Evolutionary conservation across 2,329 filamentous ascomycete species (phyloP).

Genomic region (Triangularia setosa): DNA sequence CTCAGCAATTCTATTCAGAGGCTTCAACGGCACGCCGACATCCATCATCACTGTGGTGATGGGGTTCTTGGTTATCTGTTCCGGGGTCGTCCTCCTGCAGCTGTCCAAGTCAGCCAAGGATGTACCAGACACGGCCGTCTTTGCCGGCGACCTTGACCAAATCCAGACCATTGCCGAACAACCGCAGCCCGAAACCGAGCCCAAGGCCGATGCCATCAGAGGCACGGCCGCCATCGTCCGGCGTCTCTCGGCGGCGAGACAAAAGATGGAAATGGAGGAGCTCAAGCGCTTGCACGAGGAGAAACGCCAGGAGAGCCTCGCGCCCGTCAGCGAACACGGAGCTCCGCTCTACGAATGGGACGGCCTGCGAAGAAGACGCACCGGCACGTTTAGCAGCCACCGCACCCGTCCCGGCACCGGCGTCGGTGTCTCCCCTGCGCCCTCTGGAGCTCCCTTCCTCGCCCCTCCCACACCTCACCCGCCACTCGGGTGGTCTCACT

Average conservation of each 20-base stretch:
- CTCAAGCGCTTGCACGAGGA: constrained; percentile 75
- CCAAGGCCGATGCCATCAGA: constrained; percentile 92
- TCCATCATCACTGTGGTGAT: constrained; percentile 86
- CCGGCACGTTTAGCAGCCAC: constrained; percentile 38
- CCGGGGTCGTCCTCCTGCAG: constrained; percentile 86
- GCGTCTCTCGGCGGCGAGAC: constrained; percentile 69
- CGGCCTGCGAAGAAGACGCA: constrained; percentile 69
- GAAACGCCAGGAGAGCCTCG: constrained; percentile 64
- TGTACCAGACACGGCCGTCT: constrained; percentile 87
- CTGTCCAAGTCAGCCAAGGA: constrained; percentile 98
- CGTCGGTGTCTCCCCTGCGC: constrained; percentile 20
- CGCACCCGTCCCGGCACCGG: constrained; percentile 36
- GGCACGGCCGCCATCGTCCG: constrained; percentile 85
- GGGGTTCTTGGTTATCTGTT: constrained; percentile 90
- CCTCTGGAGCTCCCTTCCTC: constrained; percentile 30
- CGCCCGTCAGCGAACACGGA: constrained; percentile 74
- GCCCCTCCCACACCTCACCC: constrained; percentile 53
- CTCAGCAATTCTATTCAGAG: constrained; percentile 85
- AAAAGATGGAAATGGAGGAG: constrained; percentile 77
- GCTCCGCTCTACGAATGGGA: constrained; percentile 76
- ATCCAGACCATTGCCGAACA: constrained; percentile 93
- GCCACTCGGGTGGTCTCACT: constrained; percentile 81
- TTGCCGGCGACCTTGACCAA: constrained; percentile 89
- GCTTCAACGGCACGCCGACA: constrained; percentile 80
- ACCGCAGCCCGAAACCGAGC: constrained; percentile 92